Conservation (phyloP, 441 rosid genomes). For the Populus hybrid region DNA sequence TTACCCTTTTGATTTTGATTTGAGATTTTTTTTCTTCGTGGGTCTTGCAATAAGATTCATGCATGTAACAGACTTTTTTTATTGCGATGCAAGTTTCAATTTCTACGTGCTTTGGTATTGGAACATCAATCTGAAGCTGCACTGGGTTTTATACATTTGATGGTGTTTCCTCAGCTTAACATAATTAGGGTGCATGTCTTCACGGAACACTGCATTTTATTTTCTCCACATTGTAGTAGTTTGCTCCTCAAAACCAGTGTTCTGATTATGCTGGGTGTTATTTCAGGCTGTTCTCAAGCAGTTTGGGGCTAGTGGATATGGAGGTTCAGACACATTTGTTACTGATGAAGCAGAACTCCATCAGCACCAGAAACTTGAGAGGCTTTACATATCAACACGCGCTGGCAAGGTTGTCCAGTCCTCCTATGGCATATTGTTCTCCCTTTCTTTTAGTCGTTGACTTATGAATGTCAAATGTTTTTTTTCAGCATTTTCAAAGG, state of each 20-base stretch:
- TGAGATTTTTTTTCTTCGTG: neutral
- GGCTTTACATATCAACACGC: slow-evolving; percentile 88
- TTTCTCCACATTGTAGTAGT: neutral
- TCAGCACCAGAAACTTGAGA: slow-evolving; percentile 87
- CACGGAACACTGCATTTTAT: neutral
- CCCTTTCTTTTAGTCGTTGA: slow-evolving; percentile 1
- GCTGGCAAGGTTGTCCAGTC: slow-evolving; percentile 63
- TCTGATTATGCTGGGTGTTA: slow-evolving; percentile 4
- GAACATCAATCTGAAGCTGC: neutral
- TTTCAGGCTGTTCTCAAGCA: slow-evolving; percentile 86
- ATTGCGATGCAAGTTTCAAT: neutral
- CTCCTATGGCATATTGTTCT: slow-evolving; percentile 1
- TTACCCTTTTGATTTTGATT: neutral
- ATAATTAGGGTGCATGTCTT: slow-evolving; percentile 3
- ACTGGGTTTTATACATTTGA: neutral
- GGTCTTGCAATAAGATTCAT: neutral
- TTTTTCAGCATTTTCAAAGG: slow-evolving; percentile 81
- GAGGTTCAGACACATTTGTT: slow-evolving; percentile 60
- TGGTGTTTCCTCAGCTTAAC: slow-evolving; percentile 1
- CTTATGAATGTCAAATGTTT: neutral
- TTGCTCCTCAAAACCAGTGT: neutral
- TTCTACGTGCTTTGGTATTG: neutral
- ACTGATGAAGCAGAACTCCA: slow-evolving; percentile 76
- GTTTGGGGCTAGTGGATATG: slow-evolving; percentile 86
- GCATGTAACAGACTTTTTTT: neutral